Evolutionary conservation across 116 monocot genomes (phyloP), one percentile per base, ranked within the genome.

Genomic region (Dioscorea cayenensis): DNA sequence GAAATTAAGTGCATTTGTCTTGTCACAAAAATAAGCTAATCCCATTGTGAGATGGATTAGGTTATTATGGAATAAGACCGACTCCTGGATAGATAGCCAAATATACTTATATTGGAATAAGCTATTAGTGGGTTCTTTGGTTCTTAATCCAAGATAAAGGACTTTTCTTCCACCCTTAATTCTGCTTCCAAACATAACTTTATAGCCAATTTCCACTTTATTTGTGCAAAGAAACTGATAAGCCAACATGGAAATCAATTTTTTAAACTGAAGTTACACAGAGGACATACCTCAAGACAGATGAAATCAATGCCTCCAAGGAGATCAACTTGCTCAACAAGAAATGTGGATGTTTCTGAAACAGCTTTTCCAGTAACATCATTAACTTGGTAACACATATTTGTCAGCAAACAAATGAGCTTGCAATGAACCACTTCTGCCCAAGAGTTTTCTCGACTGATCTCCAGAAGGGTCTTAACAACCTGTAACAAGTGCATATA

Each of bases 251-350:
- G 12, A 63, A 63, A 63, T 63, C 6, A 63, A 23, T 12, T 27
- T 20, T 22, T 27, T 23, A 63, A 5, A 23, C 21, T 23, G 25
- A 21, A 2, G 6, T 63, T 2, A 63, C 22, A 63, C 67, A 68
- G 55, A 77, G 17, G 36, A 76, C 66, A 51, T 11, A 97, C 97
- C 97, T 97, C 90, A 50, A 90, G 75, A 75, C 97, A 97, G 51
- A 97, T 82, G 59, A 92, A 97, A 20, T 93, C 88, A 66, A 90
- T 90, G 80, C 93, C 97, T 74, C 93, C 97, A 85, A 97, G 77
- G 58, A 84, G 82, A 72, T 93, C 83, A 48, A 97, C 75, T 71
- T 86, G 90, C 73, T 90, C 84, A 25, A 73, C 72, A 72, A 90
- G 70, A 76, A 97, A 89, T 51, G 38, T 72, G 8, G 83, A 67